phyloP scores from a whole-genome alignment of 129 eudicot species.

The Saussurea involucrata region DNA sequence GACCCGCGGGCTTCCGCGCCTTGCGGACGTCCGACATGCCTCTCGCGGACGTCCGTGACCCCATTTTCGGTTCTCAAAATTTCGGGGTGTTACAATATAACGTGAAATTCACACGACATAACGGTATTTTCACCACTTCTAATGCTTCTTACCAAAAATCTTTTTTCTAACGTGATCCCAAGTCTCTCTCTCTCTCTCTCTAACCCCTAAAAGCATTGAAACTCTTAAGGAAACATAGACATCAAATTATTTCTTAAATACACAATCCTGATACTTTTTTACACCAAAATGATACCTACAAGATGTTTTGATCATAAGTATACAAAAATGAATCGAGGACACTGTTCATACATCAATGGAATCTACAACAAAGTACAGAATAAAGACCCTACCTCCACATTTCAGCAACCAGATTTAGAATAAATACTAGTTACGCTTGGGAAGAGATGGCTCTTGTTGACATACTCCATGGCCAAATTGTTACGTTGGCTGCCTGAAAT shows the following conservation, averaged over 20 bases:
- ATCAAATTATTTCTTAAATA: neutral
- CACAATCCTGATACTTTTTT: neutral
- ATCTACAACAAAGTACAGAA: neutral
- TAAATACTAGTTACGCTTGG: neutral
- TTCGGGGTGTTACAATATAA: too few species aligned
- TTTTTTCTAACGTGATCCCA: neutral
- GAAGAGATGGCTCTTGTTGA: constrained; percentile 2
- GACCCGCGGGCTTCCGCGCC: too few species aligned
- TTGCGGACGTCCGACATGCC: too few species aligned
- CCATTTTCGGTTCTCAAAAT: too few species aligned
- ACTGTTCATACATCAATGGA: neutral
- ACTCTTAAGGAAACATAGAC: neutral
- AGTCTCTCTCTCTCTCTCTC: too few species aligned
- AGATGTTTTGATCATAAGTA: neutral
- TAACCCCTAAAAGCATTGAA: neutral
- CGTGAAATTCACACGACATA: neutral
- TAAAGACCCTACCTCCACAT: neutral
- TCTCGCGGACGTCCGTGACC: too few species aligned
- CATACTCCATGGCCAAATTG: neutral
- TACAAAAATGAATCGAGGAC: neutral
- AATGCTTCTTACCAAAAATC: neutral
- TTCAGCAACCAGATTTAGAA: constrained; percentile 6
- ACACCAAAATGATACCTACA: neutral
- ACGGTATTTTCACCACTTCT: neutral
- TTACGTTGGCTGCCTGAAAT: constrained; percentile 5